Base-by-base conservation (phyloP, 345 rosid genomes). In the Excoecaria agallocha region DNA sequence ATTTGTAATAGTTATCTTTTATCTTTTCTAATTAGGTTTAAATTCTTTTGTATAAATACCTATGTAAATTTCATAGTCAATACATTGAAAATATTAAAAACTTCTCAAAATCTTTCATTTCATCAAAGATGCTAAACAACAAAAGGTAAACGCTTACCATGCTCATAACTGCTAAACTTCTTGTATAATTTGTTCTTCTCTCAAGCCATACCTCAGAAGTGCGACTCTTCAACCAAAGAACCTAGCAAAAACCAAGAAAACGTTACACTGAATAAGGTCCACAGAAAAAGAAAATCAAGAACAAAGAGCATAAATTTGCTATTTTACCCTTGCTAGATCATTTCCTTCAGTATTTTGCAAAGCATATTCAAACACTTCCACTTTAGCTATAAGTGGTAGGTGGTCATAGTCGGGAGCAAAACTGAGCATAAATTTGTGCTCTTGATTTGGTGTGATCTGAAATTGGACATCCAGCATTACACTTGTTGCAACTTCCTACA, bases 81-180 rank as follows among this genome's bases (percentile, higher is more conserved):
- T n/a, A n/a, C n/a, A n/a, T n/a, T n/a, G n/a, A n/a, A n/a, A n/a
- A n/a, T n/a, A n/a, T n/a, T n/a, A n/a, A n/a, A n/a, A n/a, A n/a
- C n/a, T n/a, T n/a, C n/a, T n/a, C n/a, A n/a, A n/a, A n/a, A 8
- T 11, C 7, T 6, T 65, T 54, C 3, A 3, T 41, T 41, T 41
- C 8, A 8, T 41, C 45, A 3, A 66, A 43, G 3, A 6, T 38
- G 15, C 20, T 19, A 61, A 25, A 38, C 9, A 38, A 20, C 48
- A 70, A 17, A 72, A 70, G 37, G 43, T 41, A 79, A 85, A 79
- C 50, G 45, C 91, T 69, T 91, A 94, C 99, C 99, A 95, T 95
- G 84, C 99, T 95, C 99, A 95, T 95, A 74, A 95, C 99, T 20
- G 99, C 99, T 83, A 93, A 89, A 79, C 99, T 95, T 85, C 99